These are phyloP conservation scores for Austroboletus eburneus DNA, from an alignment of 768 basidiomycete species.

Conservation along the genomic window DNA sequence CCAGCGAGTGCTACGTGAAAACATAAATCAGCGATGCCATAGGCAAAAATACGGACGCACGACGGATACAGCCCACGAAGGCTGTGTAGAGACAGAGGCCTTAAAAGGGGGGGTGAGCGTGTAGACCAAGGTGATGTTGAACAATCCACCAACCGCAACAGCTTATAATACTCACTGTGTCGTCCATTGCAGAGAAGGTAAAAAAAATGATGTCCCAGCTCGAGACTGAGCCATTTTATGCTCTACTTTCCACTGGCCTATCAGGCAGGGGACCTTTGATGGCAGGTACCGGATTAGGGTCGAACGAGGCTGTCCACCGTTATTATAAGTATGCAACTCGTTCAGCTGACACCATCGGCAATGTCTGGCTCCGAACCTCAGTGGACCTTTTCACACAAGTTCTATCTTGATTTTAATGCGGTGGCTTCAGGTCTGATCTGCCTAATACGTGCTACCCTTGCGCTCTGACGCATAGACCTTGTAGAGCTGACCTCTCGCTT, in stretches of 20 bases:
- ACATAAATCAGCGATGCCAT: neutral
- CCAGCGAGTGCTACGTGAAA: constrained; percentile 20
- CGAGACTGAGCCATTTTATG: too few species aligned
- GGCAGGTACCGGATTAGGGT: too few species aligned
- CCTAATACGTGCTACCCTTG: neutral
- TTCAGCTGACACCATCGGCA: neutral
- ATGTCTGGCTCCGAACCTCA: constrained; percentile 22
- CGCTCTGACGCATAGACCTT: constrained; percentile 12
- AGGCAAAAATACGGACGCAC: constrained; percentile 13
- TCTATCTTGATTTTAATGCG: constrained; percentile 22
- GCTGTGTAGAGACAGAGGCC: constrained; percentile 11
- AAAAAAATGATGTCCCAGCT: neutral
- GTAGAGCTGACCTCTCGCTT: constrained; percentile 50
- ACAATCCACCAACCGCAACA: constrained; percentile 22
- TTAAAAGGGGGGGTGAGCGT: constrained; percentile 2
- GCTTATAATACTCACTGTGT: constrained; percentile 3
- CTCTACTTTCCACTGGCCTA: too few species aligned
- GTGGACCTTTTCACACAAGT: constrained; percentile 31
- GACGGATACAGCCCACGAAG: constrained; percentile 18
- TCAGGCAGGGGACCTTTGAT: too few species aligned
- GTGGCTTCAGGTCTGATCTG: constrained; percentile 23
- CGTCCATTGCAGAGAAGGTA: constrained; percentile 16
- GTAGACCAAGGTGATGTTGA: neutral
- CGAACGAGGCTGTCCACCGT: too few species aligned
- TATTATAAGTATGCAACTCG: too few species aligned